A percentile compares a stretch with the other conserved stretches of the same genome.
Conservation (phyloP, 2,329 filamentous ascomycete genomes). For the Aureobasidium leucospermi region DNA sequence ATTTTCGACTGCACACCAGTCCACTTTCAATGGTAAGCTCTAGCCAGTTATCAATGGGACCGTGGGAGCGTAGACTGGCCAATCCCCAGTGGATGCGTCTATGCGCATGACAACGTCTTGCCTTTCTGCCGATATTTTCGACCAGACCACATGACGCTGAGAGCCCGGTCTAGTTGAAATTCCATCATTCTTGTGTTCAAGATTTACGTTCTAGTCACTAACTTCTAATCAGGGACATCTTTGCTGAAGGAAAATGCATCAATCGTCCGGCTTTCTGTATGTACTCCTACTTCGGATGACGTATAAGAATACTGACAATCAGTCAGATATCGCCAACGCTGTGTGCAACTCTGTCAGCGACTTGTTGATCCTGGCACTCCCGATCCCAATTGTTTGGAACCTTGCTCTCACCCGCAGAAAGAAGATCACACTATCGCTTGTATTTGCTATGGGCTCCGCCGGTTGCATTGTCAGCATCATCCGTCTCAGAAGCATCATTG, state of each 20-base stretch:
- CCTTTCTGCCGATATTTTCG: no score
- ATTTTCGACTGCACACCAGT: conserved; percentile 13
- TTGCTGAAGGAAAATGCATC: conserved; percentile 8
- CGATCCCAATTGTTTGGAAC: conserved; percentile 10
- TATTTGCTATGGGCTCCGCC: conserved; percentile 10
- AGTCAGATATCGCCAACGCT: conserved; percentile 11
- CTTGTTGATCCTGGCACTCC: conserved; percentile 10
- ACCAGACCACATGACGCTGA: no score
- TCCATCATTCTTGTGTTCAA: no score
- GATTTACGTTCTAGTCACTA: neutral
- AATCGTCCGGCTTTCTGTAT: conserved; percentile 11
- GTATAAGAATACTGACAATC: neutral
- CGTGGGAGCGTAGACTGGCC: no score
- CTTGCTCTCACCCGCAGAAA: neutral
- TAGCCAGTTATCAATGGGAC: no score
- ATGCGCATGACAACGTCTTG: no score
- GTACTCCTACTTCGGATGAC: neutral
- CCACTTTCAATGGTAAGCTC: conserved; percentile 4
- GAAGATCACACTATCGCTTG: conserved; percentile 8
- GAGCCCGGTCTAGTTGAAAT: no score
- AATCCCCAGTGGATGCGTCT: no score
- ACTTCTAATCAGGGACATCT: neutral
- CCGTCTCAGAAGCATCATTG: conserved; percentile 11
- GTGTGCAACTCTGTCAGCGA: conserved; percentile 11
- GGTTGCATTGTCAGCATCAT: conserved; percentile 15